Conservation (phyloP, 306 rosid genomes). For the Fagus sylvatica region DNA sequence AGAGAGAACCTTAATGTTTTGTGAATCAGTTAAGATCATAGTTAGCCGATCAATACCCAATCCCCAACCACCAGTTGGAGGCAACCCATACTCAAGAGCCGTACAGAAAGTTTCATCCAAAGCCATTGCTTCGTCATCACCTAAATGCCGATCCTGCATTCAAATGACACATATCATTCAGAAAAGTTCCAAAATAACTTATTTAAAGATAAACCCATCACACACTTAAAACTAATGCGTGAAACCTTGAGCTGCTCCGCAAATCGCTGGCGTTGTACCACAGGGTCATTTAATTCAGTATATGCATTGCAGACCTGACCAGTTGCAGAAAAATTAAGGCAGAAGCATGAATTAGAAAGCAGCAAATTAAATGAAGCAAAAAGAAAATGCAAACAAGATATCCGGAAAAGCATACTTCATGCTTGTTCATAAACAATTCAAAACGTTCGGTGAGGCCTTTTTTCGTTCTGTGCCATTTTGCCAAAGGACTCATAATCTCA, state of each 20-base stretch:
- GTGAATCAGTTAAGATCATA: constrained; percentile 85
- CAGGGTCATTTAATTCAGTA: constrained; percentile 95
- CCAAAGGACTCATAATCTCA: constrained; percentile 92
- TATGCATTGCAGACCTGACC: constrained; percentile 82
- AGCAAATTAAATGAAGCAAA: background rate
- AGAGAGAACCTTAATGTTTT: constrained; percentile 72
- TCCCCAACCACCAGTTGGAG: constrained; percentile 99
- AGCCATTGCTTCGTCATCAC: constrained; percentile 98
- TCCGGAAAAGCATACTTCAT: constrained; percentile 53
- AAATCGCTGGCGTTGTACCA: constrained; percentile 85
- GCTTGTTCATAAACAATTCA: constrained; percentile 82
- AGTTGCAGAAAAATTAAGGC: constrained; percentile 21
- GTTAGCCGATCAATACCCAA: constrained; percentile 85
- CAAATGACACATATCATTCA: constrained; percentile 14
- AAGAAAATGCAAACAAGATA: background rate
- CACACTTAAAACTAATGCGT: background rate
- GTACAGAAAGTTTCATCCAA: constrained; percentile 85
- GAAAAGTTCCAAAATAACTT: background rate
- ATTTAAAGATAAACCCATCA: background rate
- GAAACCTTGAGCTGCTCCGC: constrained; percentile 92
- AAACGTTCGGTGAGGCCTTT: constrained; percentile 91
- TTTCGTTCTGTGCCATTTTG: constrained; percentile 88
- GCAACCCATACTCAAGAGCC: constrained; percentile 93
- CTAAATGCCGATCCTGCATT: constrained; percentile 81
- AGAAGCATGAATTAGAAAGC: constrained; percentile 8